Evolutionary conservation across 768 basidiomycete species (phyloP), one percentile per base, ranked within the genome.

Genomic region (Cystofilobasidium macerans): DNA sequence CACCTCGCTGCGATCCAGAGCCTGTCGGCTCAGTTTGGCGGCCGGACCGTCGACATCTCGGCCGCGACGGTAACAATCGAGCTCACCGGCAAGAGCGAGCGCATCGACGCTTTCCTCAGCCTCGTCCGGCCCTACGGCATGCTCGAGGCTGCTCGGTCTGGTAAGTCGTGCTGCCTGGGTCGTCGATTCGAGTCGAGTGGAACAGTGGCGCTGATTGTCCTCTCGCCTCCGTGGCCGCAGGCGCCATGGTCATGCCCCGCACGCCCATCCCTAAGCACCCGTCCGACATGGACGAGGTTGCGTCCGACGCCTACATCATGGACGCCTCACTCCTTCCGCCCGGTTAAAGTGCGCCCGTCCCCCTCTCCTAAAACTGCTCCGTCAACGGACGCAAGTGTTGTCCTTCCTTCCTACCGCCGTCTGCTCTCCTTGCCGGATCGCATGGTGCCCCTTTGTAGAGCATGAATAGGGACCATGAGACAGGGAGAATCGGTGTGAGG

Each of bases 181-280:
- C 7, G 22, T 56, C 40, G 57, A 36, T 51, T n/a, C n/a, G n/a
- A n/a, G n/a, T n/a, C n/a, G n/a, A n/a, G n/a, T n/a, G n/a, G n/a
- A n/a, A n/a, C n/a, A n/a, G n/a, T n/a, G n/a, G n/a, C n/a, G n/a
- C n/a, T n/a, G n/a, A n/a, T n/a, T 56, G 16, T 48, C 20, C 13
- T 14, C 54, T 30, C 11, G 16, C 22, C 53, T 11, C 12, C 3
- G 12, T 32, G 33, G 56, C 59, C 38, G 7, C 69, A 94, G 93
- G 93, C 73, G 78, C 89, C 43, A 99, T 99, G 94, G 93, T 89
- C 8, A 95, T 99, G 88, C 95, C 95, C 5, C 84, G 95, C 68
- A 95, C 95, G 7, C 93, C 94, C 2, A 87, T 98, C 72, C 75
- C 82, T 20, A 78, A 74, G 30, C 68, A 80, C 61, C 76, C 79